Base-by-base conservation (phyloP, 1,284 basidiomycete species). In the Tylopilus orsonianus region DNA sequence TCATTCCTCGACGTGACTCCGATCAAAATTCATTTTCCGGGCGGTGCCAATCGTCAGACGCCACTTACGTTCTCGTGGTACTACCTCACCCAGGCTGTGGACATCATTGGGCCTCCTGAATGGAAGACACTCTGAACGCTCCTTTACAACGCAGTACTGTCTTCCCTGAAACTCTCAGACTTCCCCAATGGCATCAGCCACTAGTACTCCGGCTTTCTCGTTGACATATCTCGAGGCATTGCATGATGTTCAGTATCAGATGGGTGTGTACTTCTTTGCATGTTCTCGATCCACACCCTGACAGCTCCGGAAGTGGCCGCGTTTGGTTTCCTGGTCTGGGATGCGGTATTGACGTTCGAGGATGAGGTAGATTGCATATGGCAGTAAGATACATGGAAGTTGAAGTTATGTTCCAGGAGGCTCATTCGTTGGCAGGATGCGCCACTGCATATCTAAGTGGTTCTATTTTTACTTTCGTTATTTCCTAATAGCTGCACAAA, bases 401-500 rank as follows among this genome's bases (percentile, higher is more conserved):
- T 8, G 10, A 18, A 19, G 4, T 2, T 6, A 12, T 26, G 10
- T 38, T 23, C 14, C 35, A 19, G 10, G 8, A 41, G n/a, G 26
- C 23, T 27, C 16, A 40, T 16, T n/a, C 5, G 5, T 44, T 32
- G 4, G 23, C 45, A 60, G 51, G 10, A 66, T 49, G 50, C 48
- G 47, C 32, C 20, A 16, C 14, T 48, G 44, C 30, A 8, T 46
- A 9, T 50, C 46, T 20, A 65, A 62, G 33, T 56, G 56, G 53
- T 18, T 55, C 34, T 66, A 56, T 46, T 50, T 64, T 20, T 64
- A 54, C 34, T 60, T 62, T 39, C 43, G 51, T 19, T 54, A 58
- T 34, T 27, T 50, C 33, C 24, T 58, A 10, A 35, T 58, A 1
- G 60, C 26, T 3, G 32, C 36, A 4, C 58, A 60, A 35, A 33